Conservation (phyloP, 306 rosid species). For the Cucurbita ficifolia region DNA sequence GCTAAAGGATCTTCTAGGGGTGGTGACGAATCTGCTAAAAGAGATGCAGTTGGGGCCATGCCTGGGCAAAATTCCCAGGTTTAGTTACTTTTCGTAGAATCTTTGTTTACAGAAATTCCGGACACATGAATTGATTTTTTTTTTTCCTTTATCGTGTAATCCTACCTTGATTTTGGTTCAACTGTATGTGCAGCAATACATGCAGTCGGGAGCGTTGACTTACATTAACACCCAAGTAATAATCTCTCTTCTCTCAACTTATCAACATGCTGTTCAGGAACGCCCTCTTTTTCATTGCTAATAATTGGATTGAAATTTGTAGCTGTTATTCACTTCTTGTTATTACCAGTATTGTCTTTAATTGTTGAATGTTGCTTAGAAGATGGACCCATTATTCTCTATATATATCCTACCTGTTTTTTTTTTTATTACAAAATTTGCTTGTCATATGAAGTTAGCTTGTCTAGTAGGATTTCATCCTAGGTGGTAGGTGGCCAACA, state of each 20-base stretch:
- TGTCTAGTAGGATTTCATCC: background rate
- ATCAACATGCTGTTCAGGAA: background rate
- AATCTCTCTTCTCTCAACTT: constrained; percentile 13
- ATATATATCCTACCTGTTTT: background rate
- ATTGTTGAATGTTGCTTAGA: background rate
- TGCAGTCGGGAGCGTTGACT: constrained; percentile 50
- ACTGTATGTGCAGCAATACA: constrained; percentile 29
- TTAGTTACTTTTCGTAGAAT: constrained; percentile 5
- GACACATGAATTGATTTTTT: background rate
- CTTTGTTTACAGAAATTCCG: background rate
- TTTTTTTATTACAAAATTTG: background rate
- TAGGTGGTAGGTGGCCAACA: background rate
- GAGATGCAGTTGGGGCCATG: constrained; percentile 39
- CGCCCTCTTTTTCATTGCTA: background rate
- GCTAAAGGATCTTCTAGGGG: constrained; percentile 71
- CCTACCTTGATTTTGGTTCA: constrained; percentile 10
- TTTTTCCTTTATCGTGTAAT: constrained; percentile 5
- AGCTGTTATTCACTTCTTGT: background rate
- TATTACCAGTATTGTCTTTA: background rate
- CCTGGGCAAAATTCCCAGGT: constrained; percentile 66
- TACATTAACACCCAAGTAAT: constrained; percentile 56
- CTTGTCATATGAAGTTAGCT: background rate
- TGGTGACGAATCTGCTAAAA: constrained; percentile 59
- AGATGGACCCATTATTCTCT: too few species aligned
- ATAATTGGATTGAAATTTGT: background rate